Percentiles rank a stretch among this genome's conserved stretches.
phyloP scores from a whole-genome alignment of 129 eudicot genomes.

The sunflower (Helianthus annuus) region HanXRQr2.0-SUNRISE NC_035443.2:9849061-9849560 shows the following conservation, averaged over 20 bases:
- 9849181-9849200: background rate
- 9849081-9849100: constrained; percentile 15
- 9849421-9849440: no score
- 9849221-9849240: background rate
- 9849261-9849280: background rate
- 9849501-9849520: no score
- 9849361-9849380: no score
- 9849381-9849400: no score
- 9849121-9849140: background rate
- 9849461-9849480: no score
- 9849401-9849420: no score
- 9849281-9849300: background rate
- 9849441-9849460: no score
- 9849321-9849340: background rate
- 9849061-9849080: constrained; percentile 4
- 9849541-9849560: no score
- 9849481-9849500: no score
- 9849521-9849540: no score
- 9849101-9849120: constrained; percentile 12
- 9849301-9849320: background rate
- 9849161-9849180: background rate
- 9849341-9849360: no score
- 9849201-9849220: background rate
- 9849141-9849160: background rate
- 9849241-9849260: background rate